Base-by-base conservation (phyloP, 805 yeast genomes). In the Teunomyces gatunensis region DNA sequence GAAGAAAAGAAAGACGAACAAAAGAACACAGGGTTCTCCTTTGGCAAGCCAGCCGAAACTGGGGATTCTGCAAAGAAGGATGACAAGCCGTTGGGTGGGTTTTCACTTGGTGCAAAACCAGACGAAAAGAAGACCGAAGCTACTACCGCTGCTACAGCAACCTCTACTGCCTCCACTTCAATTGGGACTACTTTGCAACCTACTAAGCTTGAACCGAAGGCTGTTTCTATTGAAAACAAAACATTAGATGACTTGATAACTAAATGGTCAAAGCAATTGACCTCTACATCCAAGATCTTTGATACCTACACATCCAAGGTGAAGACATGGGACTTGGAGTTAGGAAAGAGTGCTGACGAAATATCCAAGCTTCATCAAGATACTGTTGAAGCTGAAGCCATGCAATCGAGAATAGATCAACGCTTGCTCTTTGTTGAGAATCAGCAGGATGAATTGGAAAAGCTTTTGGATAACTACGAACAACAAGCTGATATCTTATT, bases 401-500 rank as follows among this genome's bases (percentile, higher is more conserved):
- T 87, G 44, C 97, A 92, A 61, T 74, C 76, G 37, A 87, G 85
- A 56, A 85, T 94, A 41, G 98, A 94, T 56, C 97, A 90, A 64
- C 85, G 90, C 34, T 73, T 94, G 47, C 73, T 83, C 35, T 92
- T 90, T 60, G 86, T 94, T 44, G 94, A 87, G 59, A 85, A 85
- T 56, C 98, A 94, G 64, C 99, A 94, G 62, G 89, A 87, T 49
- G 98, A 92, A 59, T 72, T 94, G 42, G 99, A 92, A 50, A 74
- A 79, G 12, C 77, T 92, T 57, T 77, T 94, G 52, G 86, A 86
- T 54, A 85, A 85, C 51, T 91, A 91, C 60, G 98, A 94, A 65
- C 75, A 71, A 52, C 89, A 86, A 60, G 83, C 85, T 2, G 87
- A 83, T 52, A 61, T 69, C 5, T 59, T 80, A 30, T 64, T 80